Evolutionary conservation across 2,329 filamentous ascomycete species (phyloP).

Genomic region (Fusarium acutatum): DNA sequence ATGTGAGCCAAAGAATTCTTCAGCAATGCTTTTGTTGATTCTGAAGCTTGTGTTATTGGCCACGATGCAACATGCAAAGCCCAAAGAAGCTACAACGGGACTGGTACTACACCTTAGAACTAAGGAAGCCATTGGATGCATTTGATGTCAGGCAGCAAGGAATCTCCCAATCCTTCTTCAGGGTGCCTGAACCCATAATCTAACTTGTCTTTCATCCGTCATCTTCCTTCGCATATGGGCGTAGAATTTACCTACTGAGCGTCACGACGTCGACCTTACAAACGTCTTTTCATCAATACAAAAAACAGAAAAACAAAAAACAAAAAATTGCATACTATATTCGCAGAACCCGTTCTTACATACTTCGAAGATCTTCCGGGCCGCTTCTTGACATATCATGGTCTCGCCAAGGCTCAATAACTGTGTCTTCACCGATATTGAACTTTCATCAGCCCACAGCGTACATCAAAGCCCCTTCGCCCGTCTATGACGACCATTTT

Average conservation of each 20-base stretch:
- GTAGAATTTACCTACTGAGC: neutral
- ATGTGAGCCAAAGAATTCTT: neutral
- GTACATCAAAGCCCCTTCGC: neutral
- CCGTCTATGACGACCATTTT: neutral
- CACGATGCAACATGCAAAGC: neutral
- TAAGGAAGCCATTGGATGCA: neutral
- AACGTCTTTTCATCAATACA: neutral
- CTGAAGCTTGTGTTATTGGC: neutral
- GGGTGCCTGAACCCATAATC: neutral
- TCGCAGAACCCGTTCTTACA: too few relatives aligned
- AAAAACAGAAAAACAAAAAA: neutral
- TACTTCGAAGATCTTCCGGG: neutral
- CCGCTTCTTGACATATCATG: too few relatives aligned
- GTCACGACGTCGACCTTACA: neutral
- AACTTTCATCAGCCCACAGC: neutral
- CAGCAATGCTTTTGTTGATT: neutral
- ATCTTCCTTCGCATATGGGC: neutral
- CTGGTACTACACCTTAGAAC: neutral
- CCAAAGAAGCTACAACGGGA: neutral
- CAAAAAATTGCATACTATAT: neutral
- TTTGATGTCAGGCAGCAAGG: neutral
- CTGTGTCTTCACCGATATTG: neutral
- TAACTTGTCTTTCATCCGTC: neutral
- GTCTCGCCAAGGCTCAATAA: neutral
- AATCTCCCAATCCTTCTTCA: neutral